A percentile compares a stretch with the other conserved stretches of the same genome.
phyloP scores from a whole-genome alignment of 164 flowering plant genomes.

The Aristolochia californica region DNA sequence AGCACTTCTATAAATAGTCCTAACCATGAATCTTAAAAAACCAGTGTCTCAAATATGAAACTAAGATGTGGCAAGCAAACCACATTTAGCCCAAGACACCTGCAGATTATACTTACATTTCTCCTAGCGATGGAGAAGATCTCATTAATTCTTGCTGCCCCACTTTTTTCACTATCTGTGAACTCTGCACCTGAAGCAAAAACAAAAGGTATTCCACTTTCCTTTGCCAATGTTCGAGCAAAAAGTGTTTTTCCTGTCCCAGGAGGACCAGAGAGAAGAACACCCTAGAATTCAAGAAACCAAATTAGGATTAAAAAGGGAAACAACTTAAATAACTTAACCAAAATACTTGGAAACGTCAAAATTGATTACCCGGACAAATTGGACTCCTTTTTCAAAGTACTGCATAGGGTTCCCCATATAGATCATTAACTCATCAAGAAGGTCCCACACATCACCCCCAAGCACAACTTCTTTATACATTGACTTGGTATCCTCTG shows the following conservation, averaged over 20 bases:
- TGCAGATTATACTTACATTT: constrained; percentile 50
- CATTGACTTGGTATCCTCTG: constrained; percentile 68
- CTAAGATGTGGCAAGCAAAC: background rate
- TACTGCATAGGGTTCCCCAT: constrained; percentile 93
- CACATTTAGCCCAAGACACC: constrained; percentile 1
- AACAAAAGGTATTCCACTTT: constrained; percentile 95
- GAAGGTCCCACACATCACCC: constrained; percentile 98
- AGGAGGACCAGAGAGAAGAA: constrained; percentile 96
- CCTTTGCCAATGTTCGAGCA: constrained; percentile 89
- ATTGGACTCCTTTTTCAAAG: constrained; percentile 65
- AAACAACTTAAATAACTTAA: background rate
- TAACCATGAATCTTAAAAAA: too few relatives aligned
- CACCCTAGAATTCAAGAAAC: constrained; percentile 49
- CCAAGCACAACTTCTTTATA: constrained; percentile 84
- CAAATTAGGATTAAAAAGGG: background rate
- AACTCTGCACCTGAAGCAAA: constrained; percentile 99
- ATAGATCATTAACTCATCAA: constrained; percentile 93
- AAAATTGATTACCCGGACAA: constrained; percentile 68
- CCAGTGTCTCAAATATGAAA: too few relatives aligned
- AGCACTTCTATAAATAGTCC: too few relatives aligned
- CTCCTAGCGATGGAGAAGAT: constrained; percentile 85
- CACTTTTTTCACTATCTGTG: constrained; percentile 87
- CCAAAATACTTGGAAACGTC: background rate
- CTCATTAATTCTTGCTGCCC: constrained; percentile 83
- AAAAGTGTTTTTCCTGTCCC: constrained; percentile 99